A percentile compares a stretch with the other conserved stretches of the same genome.
Conservation (phyloP, 2,329 filamentous ascomycete genomes). For the Acrocalymma vagum region DNA sequence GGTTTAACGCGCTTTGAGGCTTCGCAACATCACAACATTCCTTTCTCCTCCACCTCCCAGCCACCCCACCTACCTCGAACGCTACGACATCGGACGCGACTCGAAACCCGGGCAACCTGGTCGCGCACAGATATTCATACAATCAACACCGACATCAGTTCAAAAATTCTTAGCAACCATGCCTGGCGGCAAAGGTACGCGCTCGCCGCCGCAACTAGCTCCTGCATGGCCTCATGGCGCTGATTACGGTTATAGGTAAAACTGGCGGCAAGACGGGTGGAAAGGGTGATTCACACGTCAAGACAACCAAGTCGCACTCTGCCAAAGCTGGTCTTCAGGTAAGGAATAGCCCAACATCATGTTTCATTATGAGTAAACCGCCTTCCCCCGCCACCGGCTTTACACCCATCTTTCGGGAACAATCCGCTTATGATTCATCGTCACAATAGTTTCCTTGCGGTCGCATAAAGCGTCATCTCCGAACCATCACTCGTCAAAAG, state of each 20-base stretch:
- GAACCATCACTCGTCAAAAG: slow-evolving; percentile 99
- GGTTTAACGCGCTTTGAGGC: slow-evolving; percentile 34
- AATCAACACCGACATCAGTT: slow-evolving; percentile 29
- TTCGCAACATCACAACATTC: slow-evolving; percentile 38
- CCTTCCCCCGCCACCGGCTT: slow-evolving; percentile 25
- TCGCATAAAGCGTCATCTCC: slow-evolving; percentile 99
- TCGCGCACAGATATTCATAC: slow-evolving; percentile 42
- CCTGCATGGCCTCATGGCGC: slow-evolving; percentile 22
- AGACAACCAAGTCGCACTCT: slow-evolving; percentile 92
- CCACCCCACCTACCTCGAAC: slow-evolving; percentile 43
- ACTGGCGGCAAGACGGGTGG: slow-evolving; percentile 88
- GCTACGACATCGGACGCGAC: slow-evolving; percentile 38
- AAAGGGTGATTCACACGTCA: slow-evolving; percentile 79
- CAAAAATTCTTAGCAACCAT: slow-evolving; percentile 53
- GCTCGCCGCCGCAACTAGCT: slow-evolving; percentile 34
- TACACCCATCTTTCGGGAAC: slow-evolving; percentile 16
- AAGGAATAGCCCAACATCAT: slow-evolving; percentile 54
- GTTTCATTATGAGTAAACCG: slow-evolving; percentile 23
- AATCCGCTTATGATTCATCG: slow-evolving; percentile 33
- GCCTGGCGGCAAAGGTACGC: slow-evolving; percentile 95
- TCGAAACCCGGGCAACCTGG: slow-evolving; percentile 30
- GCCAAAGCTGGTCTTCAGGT: slow-evolving; percentile 96
- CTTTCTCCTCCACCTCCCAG: slow-evolving; percentile 38
- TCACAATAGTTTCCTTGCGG: slow-evolving; percentile 88
- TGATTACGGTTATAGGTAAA: slow-evolving; percentile 53